These are phyloP conservation scores for Lipomyces lipofer DNA, from an alignment of 805 yeast species.

Conservation along the genomic window DNA sequence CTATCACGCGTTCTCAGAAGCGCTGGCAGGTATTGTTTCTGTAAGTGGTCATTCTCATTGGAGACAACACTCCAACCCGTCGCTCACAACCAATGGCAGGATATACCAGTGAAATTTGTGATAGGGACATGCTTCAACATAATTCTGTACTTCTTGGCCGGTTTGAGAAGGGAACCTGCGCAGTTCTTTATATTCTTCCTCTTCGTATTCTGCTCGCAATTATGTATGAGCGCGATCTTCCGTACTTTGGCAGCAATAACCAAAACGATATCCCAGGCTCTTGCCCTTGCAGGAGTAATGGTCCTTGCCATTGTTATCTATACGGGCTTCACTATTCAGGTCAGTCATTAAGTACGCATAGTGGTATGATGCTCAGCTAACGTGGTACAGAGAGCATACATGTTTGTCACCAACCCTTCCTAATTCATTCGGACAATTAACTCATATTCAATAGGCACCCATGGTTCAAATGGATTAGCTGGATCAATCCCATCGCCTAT, in stretches of 20 bases:
- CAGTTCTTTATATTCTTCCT: conserved; percentile 49
- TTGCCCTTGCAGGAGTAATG: conserved; percentile 48
- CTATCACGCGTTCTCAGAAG: conserved; percentile 65
- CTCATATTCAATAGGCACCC: conserved; percentile 3
- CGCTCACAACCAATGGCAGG: conserved; percentile 33
- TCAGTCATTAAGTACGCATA: not conserved
- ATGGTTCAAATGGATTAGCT: conserved; percentile 54
- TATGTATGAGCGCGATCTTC: conserved; percentile 50
- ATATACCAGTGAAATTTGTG: conserved; percentile 53
- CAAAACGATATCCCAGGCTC: conserved; percentile 42
- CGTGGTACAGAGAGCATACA: not conserved
- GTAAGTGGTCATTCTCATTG: not conserved
- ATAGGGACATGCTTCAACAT: conserved; percentile 49
- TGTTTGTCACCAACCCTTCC: not conserved
- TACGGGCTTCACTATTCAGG: conserved; percentile 45
- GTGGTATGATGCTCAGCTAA: conserved; percentile 1
- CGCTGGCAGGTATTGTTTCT: conserved; percentile 58
- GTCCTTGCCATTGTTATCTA: conserved; percentile 45
- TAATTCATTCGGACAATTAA: not conserved
- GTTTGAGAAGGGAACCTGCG: conserved; percentile 51
- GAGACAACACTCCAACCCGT: not conserved
- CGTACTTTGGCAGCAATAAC: conserved; percentile 46
- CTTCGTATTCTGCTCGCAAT: not conserved
- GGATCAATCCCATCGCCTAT: conserved; percentile 48
- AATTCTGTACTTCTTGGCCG: conserved; percentile 58